Evolutionary conservation across 768 basidiomycete genomes (phyloP).

Genomic region (Udeniomyces megalosporus): DNA sequence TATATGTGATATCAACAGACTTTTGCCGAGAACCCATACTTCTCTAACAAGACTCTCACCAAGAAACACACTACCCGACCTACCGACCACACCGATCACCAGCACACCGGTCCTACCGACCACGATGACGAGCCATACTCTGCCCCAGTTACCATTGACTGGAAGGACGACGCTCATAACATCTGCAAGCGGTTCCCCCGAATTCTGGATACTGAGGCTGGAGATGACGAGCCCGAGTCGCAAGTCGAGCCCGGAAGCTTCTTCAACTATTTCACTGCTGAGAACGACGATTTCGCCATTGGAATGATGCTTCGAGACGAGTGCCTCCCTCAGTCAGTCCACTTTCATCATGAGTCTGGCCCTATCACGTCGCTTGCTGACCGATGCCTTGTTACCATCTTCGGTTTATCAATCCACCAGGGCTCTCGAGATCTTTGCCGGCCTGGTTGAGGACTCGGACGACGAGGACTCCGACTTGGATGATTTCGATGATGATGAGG

Average conservation of each 20-base stretch:
- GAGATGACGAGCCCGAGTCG: slow-evolving; percentile 12
- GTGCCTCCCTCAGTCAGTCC: neutral
- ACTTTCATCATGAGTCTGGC: neutral
- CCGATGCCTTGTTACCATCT: neutral
- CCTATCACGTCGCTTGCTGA: neutral
- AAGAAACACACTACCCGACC: slow-evolving; percentile 6
- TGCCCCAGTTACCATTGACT: neutral
- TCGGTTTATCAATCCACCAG: neutral
- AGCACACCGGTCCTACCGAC: neutral
- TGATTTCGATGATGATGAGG: slow-evolving; percentile 5
- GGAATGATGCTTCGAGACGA: slow-evolving; percentile 12
- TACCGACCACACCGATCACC: neutral
- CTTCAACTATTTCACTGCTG: slow-evolving; percentile 12
- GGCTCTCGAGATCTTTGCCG: slow-evolving; percentile 12
- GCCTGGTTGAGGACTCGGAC: slow-evolving; percentile 7
- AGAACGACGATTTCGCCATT: slow-evolving; percentile 2
- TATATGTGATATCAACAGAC: too few relatives aligned
- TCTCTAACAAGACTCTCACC: slow-evolving; percentile 8
- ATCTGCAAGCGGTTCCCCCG: slow-evolving; percentile 3
- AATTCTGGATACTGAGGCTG: neutral
- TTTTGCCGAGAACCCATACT: slow-evolving; percentile 16
- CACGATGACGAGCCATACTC: slow-evolving; percentile 1
- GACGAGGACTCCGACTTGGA: slow-evolving; percentile 6
- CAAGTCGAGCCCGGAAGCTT: slow-evolving; percentile 14
- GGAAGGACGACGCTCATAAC: slow-evolving; percentile 16